These are phyloP conservation scores for Solanum stenotomum DNA, from an alignment of 257 asterid species.

Conservation along the genomic window DNA sequence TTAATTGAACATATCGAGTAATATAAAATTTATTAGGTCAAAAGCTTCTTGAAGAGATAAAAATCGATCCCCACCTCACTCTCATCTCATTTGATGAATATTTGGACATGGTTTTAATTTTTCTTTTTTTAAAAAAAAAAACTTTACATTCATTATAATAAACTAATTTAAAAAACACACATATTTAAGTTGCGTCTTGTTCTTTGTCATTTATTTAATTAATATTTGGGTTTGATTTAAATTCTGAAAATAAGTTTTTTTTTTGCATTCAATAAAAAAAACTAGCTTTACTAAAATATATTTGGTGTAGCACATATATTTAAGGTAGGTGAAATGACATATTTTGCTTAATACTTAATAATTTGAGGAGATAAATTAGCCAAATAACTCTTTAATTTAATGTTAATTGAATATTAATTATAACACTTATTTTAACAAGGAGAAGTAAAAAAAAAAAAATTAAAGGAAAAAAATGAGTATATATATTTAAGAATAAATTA, in stretches of 20 bases:
- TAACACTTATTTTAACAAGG: background rate
- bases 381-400: background rate
- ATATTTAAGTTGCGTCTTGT: too few relatives aligned
- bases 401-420: background rate
- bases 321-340: background rate
- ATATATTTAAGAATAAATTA: background rate
- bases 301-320: too few relatives aligned
- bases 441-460: background rate
- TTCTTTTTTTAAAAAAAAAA: background rate
- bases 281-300: too few relatives aligned
- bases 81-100: background rate
- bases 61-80: background rate
- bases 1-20: too few relatives aligned
- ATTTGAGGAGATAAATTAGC: background rate
- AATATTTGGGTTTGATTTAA: background rate
- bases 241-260: too few relatives aligned
- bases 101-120: background rate
- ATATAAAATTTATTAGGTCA: background rate
- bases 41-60: background rate
- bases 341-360: too few relatives aligned
- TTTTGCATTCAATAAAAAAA: too few relatives aligned
- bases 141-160: too few relatives aligned
- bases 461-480: background rate
- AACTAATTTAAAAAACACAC: background rate
- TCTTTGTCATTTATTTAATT: background rate